Evolutionary conservation across 371 early-diverging fungal genomes (phyloP).

Genomic region (Haplosporangium sp.): DNA sequence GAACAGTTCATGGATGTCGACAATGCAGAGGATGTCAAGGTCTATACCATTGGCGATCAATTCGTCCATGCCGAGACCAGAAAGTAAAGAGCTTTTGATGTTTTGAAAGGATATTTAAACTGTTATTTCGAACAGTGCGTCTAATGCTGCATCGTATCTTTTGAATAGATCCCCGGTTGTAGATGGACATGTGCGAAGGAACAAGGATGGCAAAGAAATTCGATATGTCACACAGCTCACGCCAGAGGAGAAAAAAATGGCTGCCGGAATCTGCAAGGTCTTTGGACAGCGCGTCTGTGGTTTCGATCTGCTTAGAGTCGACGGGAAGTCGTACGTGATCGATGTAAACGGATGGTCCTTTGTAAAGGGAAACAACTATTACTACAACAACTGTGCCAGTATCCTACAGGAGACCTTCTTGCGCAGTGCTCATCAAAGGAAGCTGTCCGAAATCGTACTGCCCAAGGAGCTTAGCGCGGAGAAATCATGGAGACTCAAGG

Average conservation of each 20-base stretch:
- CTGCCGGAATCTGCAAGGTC: slow-evolving; percentile 79
- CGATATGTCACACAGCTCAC: slow-evolving; percentile 89
- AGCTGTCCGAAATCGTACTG: slow-evolving; percentile 69
- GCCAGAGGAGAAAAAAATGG: slow-evolving; percentile 86
- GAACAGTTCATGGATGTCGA: slow-evolving; percentile 96
- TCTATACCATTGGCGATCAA: slow-evolving; percentile 93
- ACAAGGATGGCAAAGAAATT: slow-evolving; percentile 97
- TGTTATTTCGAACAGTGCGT: too few species aligned
- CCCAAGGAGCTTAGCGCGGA: slow-evolving; percentile 73
- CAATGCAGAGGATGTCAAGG: slow-evolving; percentile 97
- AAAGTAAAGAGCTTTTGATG: slow-evolving; percentile 68
- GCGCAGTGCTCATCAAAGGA: slow-evolving; percentile 61
- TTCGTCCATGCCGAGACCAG: slow-evolving; percentile 98
- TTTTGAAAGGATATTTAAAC: background rate
- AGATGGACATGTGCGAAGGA: slow-evolving; percentile 96
- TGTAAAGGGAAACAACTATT: slow-evolving; percentile 97
- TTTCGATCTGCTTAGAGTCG: slow-evolving; percentile 91
- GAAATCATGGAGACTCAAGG: slow-evolving; percentile 92
- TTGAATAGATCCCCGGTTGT: slow-evolving; percentile 91
- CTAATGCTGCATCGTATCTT: background rate
- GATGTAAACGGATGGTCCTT: slow-evolving; percentile 99
- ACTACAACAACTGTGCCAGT: slow-evolving; percentile 90
- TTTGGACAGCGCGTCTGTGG: slow-evolving; percentile 94
- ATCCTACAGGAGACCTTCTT: slow-evolving; percentile 80
- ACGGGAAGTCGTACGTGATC: slow-evolving; percentile 92